Evolutionary conservation across 345 rosid genomes (phyloP), one percentile per base, ranked within the genome.

Genomic region (Euclidium syriacum): DNA sequence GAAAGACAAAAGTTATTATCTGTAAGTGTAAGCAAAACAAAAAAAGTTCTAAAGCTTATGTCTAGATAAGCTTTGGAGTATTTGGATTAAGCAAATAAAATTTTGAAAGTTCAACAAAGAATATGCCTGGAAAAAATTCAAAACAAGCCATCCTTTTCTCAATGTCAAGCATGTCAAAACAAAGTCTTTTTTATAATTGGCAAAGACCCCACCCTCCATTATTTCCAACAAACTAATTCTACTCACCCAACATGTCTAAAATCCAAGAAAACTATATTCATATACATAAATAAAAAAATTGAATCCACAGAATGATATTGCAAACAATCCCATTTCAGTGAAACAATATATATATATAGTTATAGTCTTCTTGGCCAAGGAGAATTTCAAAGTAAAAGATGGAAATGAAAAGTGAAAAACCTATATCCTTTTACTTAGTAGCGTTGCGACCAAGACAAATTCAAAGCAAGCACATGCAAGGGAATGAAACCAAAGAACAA

Each of bases 131-230:
- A 52, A 14, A 65, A 71, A 56, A 35, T 4, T 67, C 20, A 23
- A 63, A 58, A 63, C 27, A 52, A 39, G 34, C 69, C 59, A 71
- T 71, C 70, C 48, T 63, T 64, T 70, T 71, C 65, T 64, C 54
- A 64, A 24, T 55, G 59, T 71, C 74, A 62, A 70, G 63, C 56
- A 62, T 70, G 42, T 53, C 25, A 56, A 55, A 49, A 48, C 34
- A 47, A 64, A 59, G 26, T 48, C 20, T 24, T 44, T 29, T 61
- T 41, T 43, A 54, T 39, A 64, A 42, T 25, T 20, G 68, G 62
- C 24, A 11, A 69, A 24, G 74, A 68, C 81, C 85, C 77, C 80
- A 66, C 74, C 2, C 75, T 51, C 52, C 24, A 61, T 65, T 69
- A 34, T 38, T 57, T 44, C 70, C 33, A 47, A 71, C 59, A 43